These are phyloP conservation scores for Leptomonas pyrrhocoris DNA, from an alignment of 208 protist species.

Conservation along the genomic window DNA sequence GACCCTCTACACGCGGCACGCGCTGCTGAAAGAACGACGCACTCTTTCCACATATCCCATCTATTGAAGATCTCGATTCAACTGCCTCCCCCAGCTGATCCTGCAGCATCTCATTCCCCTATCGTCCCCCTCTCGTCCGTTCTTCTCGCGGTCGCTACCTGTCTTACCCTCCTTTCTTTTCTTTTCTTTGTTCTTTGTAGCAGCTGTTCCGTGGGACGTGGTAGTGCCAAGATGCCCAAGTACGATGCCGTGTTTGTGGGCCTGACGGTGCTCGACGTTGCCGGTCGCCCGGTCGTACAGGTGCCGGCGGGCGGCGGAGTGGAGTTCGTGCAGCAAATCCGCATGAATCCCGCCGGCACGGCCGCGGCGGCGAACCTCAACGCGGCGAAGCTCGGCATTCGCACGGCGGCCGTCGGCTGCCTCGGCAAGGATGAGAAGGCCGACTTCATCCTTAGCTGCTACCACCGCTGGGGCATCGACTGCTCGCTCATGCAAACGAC, in stretches of 20 bases:
- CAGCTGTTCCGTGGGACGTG: neutral
- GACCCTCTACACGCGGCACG: too few species aligned
- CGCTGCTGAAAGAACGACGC: too few species aligned
- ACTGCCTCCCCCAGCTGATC: too few species aligned
- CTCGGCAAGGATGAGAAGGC: constrained; percentile 26
- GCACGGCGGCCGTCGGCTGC: constrained; percentile 24
- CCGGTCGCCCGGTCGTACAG: constrained; percentile 18
- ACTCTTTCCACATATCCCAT: too few species aligned
- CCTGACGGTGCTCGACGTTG: constrained; percentile 27
- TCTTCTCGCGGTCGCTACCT: neutral
- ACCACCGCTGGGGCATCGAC: constrained; percentile 29
- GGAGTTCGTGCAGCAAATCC: constrained; percentile 27
- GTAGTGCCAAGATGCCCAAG: constrained; percentile 15
- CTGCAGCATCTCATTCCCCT: too few species aligned
- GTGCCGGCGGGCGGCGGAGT: constrained; percentile 25
- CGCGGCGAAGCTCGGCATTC: constrained; percentile 27
- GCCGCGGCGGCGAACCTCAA: constrained; percentile 30
- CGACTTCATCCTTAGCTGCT: constrained; percentile 32
- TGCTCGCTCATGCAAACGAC: constrained; percentile 23
- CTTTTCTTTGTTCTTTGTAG: constrained; percentile 4
- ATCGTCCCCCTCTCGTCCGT: neutral
- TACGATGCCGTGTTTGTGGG: constrained; percentile 18
- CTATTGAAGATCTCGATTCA: too few species aligned
- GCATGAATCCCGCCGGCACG: constrained; percentile 33
- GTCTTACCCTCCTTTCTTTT: constrained; percentile 3